These are phyloP conservation scores for Colletotrichum nymphaeae DNA, from an alignment of 2,329 filamentous ascomycete species.

Conservation along the genomic window DNA sequence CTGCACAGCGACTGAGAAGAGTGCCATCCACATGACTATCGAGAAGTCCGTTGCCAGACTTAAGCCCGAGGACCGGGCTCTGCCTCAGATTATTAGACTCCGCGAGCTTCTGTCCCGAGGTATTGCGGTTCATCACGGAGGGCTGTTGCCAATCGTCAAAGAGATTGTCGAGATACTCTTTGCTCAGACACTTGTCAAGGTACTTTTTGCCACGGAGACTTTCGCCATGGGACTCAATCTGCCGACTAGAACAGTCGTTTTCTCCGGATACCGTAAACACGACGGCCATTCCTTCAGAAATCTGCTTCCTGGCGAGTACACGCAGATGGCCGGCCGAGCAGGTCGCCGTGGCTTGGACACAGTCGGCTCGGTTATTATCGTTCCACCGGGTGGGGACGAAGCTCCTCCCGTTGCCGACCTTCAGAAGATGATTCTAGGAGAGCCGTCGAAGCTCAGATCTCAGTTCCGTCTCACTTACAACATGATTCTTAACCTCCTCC, in stretches of 20 bases:
- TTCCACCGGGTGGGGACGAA: constrained; percentile 84
- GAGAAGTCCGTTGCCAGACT: constrained; percentile 93
- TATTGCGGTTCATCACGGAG: constrained; percentile 96
- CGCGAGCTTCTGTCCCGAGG: constrained; percentile 87
- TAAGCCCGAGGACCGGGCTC: constrained; percentile 86
- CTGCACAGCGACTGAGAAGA: constrained; percentile 93
- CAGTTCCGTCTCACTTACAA: constrained; percentile 99
- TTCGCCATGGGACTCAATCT: constrained; percentile 99
- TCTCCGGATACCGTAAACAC: constrained; percentile 96
- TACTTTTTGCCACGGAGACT: constrained; percentile 96
- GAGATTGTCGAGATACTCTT: constrained; percentile 98
- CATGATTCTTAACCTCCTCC: constrained; percentile 96
- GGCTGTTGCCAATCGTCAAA: constrained; percentile 94
- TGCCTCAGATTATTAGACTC: constrained; percentile 93
- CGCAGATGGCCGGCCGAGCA: constrained; percentile 96
- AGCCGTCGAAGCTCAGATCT: constrained; percentile 93
- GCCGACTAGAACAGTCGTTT: constrained; percentile 95
- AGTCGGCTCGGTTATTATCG: constrained; percentile 94
- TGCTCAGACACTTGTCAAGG: constrained; percentile 93
- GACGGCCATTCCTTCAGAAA: constrained; percentile 94
- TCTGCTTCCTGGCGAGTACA: constrained; percentile 93
- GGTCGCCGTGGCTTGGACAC: constrained; percentile 92
- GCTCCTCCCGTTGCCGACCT: constrained; percentile 87
- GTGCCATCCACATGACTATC: constrained; percentile 96
- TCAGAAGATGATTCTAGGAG: constrained; percentile 93